A percentile compares a stretch with the other conserved stretches of the same genome.
Conservation (phyloP, 1,284 basidiomycete species). For the Irpex sp. region DNA sequence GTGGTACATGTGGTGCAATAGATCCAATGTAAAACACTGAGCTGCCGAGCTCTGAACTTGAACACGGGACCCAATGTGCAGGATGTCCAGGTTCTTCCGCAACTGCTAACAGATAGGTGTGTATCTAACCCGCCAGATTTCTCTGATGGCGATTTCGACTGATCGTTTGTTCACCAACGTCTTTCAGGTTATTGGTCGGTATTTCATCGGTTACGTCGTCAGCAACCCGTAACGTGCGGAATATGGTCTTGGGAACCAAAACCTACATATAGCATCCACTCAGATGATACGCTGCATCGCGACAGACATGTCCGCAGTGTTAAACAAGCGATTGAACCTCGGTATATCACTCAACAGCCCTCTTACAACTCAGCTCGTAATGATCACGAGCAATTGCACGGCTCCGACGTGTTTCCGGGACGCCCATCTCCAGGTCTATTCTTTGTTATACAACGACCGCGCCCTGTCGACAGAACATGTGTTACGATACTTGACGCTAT, state of each 20-base stretch:
- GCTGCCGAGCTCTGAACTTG: neutral
- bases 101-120: neutral
- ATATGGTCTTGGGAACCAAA: conserved; percentile 2
- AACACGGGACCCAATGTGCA: neutral
- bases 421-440: conserved; percentile 2
- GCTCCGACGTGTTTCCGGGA: conserved; percentile 26
- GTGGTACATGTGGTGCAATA: no score
- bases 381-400: conserved; percentile 23
- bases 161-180: neutral
- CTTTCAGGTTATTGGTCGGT: conserved; percentile 14
- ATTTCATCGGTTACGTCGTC: conserved; percentile 8
- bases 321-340: conserved; percentile 16
- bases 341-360: conserved; percentile 15
- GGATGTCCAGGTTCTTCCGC: neutral
- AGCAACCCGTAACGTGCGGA: neutral
- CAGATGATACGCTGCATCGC: neutral
- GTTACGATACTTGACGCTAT: neutral
- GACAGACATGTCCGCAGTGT: neutral
- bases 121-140: neutral
- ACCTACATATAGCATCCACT: neutral
- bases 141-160: neutral
- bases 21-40: no score
- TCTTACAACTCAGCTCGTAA: conserved; percentile 1
- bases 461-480: conserved; percentile 6
- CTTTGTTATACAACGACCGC: conserved; percentile 1